Evolutionary conservation across 2,329 filamentous ascomycete genomes (phyloP).

Genomic region (Fusarium heterosporum): DNA sequence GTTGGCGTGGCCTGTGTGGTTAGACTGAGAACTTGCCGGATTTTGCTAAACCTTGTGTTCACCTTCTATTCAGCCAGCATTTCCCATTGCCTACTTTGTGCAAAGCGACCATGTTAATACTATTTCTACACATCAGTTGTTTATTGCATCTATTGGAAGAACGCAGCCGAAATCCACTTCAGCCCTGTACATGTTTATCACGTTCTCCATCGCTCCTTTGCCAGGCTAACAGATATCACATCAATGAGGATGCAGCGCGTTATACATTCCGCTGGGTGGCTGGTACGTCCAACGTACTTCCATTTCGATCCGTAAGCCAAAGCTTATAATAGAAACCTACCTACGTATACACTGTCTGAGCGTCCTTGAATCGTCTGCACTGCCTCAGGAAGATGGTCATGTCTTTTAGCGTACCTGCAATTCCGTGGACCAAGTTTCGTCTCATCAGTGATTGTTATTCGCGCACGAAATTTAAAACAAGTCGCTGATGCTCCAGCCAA

Average conservation of each 20-base stretch:
- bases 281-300: background rate
- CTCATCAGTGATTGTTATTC: constrained; percentile 8
- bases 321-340: constrained; percentile 30
- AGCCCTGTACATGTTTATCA: background rate
- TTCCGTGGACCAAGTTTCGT: constrained; percentile 10
- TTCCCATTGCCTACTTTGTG: no score
- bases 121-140: background rate
- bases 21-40: no score
- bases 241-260: background rate
- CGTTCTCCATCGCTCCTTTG: background rate
- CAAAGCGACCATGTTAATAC: no score
- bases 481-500: background rate
- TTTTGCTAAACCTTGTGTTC: no score
- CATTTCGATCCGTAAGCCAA: background rate
- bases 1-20: no score
- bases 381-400: constrained; percentile 32
- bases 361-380: constrained; percentile 36
- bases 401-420: constrained; percentile 19
- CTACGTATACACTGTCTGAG: constrained; percentile 5
- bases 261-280: constrained; percentile 6
- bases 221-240: background rate
- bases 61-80: no score
- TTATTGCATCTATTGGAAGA: background rate
- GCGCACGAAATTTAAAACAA: constrained; percentile 6
- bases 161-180: constrained; percentile 7